Base-by-base conservation (phyloP, 176 grass and related monocot species). In the Oryza rufipogon region DNA sequence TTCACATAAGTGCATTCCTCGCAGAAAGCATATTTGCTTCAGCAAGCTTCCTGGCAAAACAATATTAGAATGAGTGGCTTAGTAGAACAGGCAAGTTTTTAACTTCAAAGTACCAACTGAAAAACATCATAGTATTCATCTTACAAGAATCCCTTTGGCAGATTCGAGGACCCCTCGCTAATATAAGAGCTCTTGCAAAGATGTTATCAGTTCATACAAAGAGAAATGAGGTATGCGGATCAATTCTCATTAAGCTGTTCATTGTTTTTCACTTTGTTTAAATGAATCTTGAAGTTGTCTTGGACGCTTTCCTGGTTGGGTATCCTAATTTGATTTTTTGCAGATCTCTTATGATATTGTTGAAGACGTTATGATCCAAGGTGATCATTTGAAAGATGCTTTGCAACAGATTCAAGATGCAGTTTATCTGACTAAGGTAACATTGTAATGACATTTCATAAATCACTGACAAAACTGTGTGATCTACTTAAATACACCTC, bases 41-140 rank as follows among this genome's bases (percentile, higher is more conserved):
- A 95, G 85, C 93, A 95, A 86, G 87, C 90, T 63, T 95, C 88
- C 61, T 95, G 90, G 93, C 93, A 92, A 92, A 95, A 92, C 74
- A 92, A 83, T 85, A 84, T 91, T 80, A 91, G 90, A 85, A 95
- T 95, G 93, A 87, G 86, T 84, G 86, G 86, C 77, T 81, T 95
- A 33, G 80, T 95, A 84, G 93, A 95, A 79, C 90, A 95, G 85
- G 93, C 86, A 76, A 78, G 81, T 69, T 51, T 16, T 11, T 61
- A 86, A 63, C 19, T 49, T 79, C 26, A 42, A 47, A 44, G 5
- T 80, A 70, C 23, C 64, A 56, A 41, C 42, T 36, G n/a, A 23
- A 22, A 61, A 34, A 48, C 34, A 2, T 2, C 16, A 60, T 74
- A 10, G 70, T 82, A 44, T 60, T 87, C 85, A 72, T 70, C 52